Conservation (phyloP, 2,329 filamentous ascomycete genomes). For the Epichloe amarillans region DNA sequence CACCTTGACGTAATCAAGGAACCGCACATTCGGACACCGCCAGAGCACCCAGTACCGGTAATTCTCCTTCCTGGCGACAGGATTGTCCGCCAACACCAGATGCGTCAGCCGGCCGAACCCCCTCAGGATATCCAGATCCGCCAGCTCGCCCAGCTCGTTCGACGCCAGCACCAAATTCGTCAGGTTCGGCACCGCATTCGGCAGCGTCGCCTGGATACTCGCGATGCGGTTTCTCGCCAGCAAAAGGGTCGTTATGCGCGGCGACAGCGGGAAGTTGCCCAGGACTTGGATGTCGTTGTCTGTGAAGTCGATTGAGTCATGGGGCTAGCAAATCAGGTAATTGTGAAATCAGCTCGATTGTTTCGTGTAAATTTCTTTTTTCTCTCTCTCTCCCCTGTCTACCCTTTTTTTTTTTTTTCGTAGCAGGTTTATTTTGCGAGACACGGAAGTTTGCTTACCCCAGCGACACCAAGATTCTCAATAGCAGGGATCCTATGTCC, state of each 20-base stretch:
- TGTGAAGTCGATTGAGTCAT: slow-evolving; percentile 95
- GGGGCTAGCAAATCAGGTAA: slow-evolving; percentile 43
- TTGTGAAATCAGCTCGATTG: neutral
- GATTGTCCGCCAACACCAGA: slow-evolving; percentile 73
- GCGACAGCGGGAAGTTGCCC: slow-evolving; percentile 84
- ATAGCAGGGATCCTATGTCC: slow-evolving; percentile 96
- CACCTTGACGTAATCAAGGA: slow-evolving; percentile 86
- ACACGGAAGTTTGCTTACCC: slow-evolving; percentile 42
- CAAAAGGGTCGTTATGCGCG: slow-evolving; percentile 75
- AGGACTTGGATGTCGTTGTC: slow-evolving; percentile 91
- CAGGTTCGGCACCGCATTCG: slow-evolving; percentile 67
- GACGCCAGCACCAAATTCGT: slow-evolving; percentile 68
- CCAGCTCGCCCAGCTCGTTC: slow-evolving; percentile 73
- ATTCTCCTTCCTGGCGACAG: slow-evolving; percentile 84
- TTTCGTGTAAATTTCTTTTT: neutral
- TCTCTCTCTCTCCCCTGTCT: neutral
- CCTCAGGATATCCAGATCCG: slow-evolving; percentile 71
- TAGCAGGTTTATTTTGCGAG: neutral
- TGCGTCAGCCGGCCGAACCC: slow-evolving; percentile 62
- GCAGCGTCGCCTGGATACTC: slow-evolving; percentile 63
- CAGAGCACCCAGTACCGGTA: slow-evolving; percentile 90
- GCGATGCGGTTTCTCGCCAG: slow-evolving; percentile 80
- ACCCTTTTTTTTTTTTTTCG: neutral
- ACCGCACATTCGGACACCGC: slow-evolving; percentile 71
- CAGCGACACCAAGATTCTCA: slow-evolving; percentile 93